A percentile compares a stretch with the other conserved stretches of the same genome.
phyloP scores from a whole-genome alignment of 768 basidiomycete species.

The Dictyophora rubrovolvata region DNA sequence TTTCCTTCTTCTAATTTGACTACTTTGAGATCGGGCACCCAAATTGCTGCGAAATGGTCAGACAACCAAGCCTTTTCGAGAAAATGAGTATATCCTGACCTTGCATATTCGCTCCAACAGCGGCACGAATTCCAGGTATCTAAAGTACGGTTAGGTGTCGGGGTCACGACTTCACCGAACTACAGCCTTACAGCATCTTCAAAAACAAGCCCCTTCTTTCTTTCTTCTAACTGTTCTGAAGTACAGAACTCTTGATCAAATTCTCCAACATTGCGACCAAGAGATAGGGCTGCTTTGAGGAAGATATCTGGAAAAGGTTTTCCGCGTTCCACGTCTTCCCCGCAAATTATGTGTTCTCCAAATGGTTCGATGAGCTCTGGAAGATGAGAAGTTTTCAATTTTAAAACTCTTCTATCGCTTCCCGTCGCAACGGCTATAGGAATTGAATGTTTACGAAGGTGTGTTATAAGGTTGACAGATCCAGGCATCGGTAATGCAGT shows the following conservation, averaged over 20 bases:
- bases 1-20: constrained; percentile 35
- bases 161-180: no score
- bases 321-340: constrained; percentile 49
- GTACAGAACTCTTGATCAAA: constrained; percentile 19
- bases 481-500: constrained; percentile 68
- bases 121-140: constrained; percentile 67
- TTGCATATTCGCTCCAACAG: constrained; percentile 77
- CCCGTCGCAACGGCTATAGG: constrained; percentile 81
- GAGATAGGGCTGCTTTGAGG: constrained; percentile 54
- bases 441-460: constrained; percentile 55
- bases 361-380: constrained; percentile 51
- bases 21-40: constrained; percentile 74
- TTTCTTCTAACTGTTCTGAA: constrained; percentile 33
- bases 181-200: constrained; percentile 46
- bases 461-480: constrained; percentile 52
- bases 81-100: constrained; percentile 34
- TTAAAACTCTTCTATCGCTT: constrained; percentile 53
- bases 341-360: constrained; percentile 57
- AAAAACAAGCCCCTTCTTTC: constrained; percentile 63
- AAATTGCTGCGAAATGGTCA: constrained; percentile 44
- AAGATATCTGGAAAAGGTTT: constrained; percentile 83
- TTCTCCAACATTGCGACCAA: constrained; percentile 46
- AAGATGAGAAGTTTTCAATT: constrained; percentile 57
- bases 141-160: background rate
- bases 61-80: background rate